These are phyloP conservation scores for Spathaspora hagerdaliae DNA, from an alignment of 805 yeast species.

Conservation along the genomic window DNA sequence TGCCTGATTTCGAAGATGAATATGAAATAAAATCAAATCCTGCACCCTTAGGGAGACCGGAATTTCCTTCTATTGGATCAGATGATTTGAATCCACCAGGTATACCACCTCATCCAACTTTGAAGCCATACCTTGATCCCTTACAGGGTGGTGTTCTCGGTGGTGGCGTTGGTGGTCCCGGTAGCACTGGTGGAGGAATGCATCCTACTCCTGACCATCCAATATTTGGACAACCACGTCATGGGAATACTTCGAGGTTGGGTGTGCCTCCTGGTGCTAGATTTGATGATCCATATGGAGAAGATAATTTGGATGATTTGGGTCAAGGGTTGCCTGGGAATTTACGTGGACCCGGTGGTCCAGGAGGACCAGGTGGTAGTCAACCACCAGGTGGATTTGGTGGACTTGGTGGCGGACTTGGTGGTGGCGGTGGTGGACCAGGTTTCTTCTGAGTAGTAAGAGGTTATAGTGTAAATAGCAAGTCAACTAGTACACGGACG, in stretches of 20 bases:
- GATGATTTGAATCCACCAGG: constrained; percentile 49
- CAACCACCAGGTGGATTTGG: constrained; percentile 13
- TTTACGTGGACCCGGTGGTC: constrained; percentile 17
- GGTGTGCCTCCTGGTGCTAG: constrained; percentile 47
- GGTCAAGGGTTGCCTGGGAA: constrained; percentile 46
- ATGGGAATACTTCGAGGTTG: constrained; percentile 22
- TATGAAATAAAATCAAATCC: constrained; percentile 28
- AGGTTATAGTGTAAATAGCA: no score
- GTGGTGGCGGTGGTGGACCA: not conserved
- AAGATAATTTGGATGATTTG: constrained; percentile 39
- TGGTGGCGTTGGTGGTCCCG: not conserved
- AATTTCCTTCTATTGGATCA: constrained; percentile 40
- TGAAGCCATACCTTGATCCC: constrained; percentile 45
- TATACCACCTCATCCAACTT: constrained; percentile 35
- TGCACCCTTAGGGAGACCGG: not conserved
- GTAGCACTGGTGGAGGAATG: constrained; percentile 53
- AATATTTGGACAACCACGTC: constrained; percentile 29
- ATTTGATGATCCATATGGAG: constrained; percentile 48
- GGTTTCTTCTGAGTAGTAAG: no score
- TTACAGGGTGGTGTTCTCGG: constrained; percentile 13
- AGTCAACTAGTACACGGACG: no score
- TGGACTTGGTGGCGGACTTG: constrained; percentile 5
- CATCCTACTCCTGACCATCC: constrained; percentile 51
- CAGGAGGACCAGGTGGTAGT: constrained; percentile 6
- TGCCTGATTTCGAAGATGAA: constrained; percentile 56